These are phyloP conservation scores for Skeletonema tropicum DNA, from an alignment of 108 stramenopile species.

Conservation along the genomic window DNA sequence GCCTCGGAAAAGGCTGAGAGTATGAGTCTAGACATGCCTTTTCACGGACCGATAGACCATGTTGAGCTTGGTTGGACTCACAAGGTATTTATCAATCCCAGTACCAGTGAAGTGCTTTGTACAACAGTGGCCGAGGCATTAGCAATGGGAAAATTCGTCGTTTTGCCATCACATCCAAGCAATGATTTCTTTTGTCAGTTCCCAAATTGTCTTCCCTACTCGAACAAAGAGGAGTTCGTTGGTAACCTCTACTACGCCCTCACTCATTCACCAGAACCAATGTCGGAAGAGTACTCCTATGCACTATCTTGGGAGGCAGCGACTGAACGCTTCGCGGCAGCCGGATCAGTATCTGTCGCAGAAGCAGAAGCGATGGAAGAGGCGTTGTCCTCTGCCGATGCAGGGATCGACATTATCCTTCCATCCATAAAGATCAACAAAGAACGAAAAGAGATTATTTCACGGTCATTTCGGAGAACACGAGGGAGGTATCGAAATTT, in stretches of 20 bases:
- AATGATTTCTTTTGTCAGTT: conserved; percentile 90
- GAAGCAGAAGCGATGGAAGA: conserved; percentile 72
- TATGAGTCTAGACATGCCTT: conserved; percentile 73
- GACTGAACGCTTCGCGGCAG: conserved; percentile 75
- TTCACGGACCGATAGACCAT: conserved; percentile 86
- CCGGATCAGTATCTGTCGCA: conserved; percentile 66
- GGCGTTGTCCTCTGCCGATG: conserved; percentile 54
- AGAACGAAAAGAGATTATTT: conserved; percentile 53
- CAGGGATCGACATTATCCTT: conserved; percentile 73
- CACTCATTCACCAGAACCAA: conserved; percentile 80
- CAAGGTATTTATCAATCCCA: conserved; percentile 89
- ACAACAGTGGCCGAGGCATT: conserved; percentile 92
- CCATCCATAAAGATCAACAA: conserved; percentile 72
- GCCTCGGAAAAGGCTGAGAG: conserved; percentile 56
- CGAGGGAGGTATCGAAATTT: conserved; percentile 70
- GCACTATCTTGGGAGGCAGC: conserved; percentile 88
- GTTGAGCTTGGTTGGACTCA: conserved; percentile 69
- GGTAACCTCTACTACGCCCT: conserved; percentile 85
- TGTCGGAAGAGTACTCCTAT: conserved; percentile 65
- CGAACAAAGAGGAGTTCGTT: conserved; percentile 83
- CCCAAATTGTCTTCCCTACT: conserved; percentile 85
- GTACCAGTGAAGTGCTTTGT: conserved; percentile 85
- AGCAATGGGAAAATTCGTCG: conserved; percentile 93
- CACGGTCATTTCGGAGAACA: conserved; percentile 54
- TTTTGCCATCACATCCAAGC: conserved; percentile 70